Evolutionary conservation across 768 basidiomycete genomes (phyloP).

Genomic region (Auricularia sp.): DNA sequence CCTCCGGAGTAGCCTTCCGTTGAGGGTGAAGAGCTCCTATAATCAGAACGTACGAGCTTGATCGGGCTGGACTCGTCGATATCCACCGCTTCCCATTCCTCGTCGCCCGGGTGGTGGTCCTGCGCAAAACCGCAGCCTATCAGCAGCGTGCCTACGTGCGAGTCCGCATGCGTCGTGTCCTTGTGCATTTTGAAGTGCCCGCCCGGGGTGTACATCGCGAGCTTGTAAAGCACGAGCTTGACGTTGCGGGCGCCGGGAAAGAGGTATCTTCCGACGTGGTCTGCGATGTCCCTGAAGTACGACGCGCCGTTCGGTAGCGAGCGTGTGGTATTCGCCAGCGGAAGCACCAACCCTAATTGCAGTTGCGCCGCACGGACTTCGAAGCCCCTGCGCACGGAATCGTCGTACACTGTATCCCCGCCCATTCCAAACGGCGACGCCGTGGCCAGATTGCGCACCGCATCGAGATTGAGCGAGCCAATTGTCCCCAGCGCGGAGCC

Average conservation of each 20-base stretch:
- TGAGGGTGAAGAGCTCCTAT: too few relatives aligned
- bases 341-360: neutral
- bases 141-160: constrained; percentile 24
- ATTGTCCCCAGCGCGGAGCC: too few relatives aligned
- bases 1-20: too few relatives aligned
- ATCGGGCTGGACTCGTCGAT: neutral
- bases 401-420: neutral
- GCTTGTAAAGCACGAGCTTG: constrained; percentile 20
- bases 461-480: too few relatives aligned
- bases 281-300: neutral
- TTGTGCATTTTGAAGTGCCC: constrained; percentile 20
- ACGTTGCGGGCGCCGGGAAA: neutral
- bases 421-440: neutral
- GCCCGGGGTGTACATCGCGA: constrained; percentile 21
- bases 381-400: neutral
- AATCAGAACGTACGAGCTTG: too few relatives aligned
- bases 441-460: too few relatives aligned
- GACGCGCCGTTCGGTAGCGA: neutral
- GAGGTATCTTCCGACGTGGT: neutral
- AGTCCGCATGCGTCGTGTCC: constrained; percentile 18
- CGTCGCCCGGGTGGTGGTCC: constrained; percentile 1
- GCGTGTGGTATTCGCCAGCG: neutral
- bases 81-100: constrained; percentile 1
- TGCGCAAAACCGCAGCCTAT: constrained; percentile 20
- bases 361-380: neutral